Evolutionary conservation across 108 stramenopile genomes (phyloP), one percentile per base, ranked within the genome.

Genomic region (Skeletonema potamos): DNA sequence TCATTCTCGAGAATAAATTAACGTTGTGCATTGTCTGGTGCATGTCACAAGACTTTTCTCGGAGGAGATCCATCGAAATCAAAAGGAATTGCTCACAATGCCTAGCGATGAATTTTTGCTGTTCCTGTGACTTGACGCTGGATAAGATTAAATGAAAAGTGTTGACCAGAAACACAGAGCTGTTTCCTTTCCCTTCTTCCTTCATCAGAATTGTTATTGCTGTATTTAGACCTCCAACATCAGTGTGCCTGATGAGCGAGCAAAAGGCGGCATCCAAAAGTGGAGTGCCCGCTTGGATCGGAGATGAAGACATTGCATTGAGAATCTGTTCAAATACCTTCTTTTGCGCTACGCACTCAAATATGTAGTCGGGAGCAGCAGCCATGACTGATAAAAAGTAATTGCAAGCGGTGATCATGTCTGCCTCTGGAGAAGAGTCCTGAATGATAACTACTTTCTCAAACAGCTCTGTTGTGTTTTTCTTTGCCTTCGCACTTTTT

Each of bases 221-320:
- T 39, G 48, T 54, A 27, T 79, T 37, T 24, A 62, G 68, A 9
- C 37, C 60, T 1, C 69, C 56, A 43, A 73, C 20, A 32, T 48
- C 46, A 24, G 72, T 59, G 1, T 48, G 33, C 20, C 62, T 66
- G 7, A 79, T 64, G n/a, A 79, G 61, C 18, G 78, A 79, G 54
- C 72, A 79, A 46, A 79, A 63, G 3, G 78, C 61, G n/a, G 78
- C 54, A 46, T 79, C 78, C 64, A 79, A 54, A 32, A 72, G 63
- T 44, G 54, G 54, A 39, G 6, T 48, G 26, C 26, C 68, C 41
- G 39, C 17, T 8, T 57, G 20, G 12, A 26, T 28, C 18, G 26
- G 17, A 1, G 58, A 76, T 44, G 28, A 27, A 24, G 54, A 39
- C 61, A 73, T 56, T 48, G 29, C 37, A 46, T 44, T 33, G 24